A percentile compares a stretch with the other conserved stretches of the same genome.
phyloP scores from a whole-genome alignment of 1,139 yeast genomes.

The Geotrichum citri-aurantii region DNA sequence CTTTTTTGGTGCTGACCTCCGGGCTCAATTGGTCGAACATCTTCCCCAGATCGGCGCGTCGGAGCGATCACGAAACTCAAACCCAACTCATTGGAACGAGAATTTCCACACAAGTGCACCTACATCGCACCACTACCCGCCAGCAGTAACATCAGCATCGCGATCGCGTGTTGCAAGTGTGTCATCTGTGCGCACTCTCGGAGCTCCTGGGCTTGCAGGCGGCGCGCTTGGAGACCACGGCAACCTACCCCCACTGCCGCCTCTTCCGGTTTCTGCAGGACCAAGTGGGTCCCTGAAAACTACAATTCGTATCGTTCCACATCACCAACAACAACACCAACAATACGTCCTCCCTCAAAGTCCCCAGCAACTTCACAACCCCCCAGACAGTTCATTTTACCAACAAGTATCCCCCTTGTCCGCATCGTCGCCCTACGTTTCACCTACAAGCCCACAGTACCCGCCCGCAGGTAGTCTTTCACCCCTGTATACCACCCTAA shows the following conservation, averaged over 20 bases:
- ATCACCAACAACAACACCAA: conserved; percentile 5
- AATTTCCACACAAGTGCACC: background rate
- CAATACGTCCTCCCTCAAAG: background rate
- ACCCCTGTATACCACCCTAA: conserved; percentile 2
- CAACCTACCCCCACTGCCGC: background rate
- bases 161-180: background rate
- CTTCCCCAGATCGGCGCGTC: background rate
- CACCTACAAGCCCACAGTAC: conserved; percentile 19
- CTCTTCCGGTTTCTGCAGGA: background rate
- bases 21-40: background rate
- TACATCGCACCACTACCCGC: background rate
- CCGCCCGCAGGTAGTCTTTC: conserved; percentile 18
- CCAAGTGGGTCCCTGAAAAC: background rate
- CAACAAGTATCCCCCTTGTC: conserved; percentile 11
- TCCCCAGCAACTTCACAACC: background rate
- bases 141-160: background rate
- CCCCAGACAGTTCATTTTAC: background rate
- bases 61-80: background rate
- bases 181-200: background rate
- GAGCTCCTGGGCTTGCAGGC: background rate
- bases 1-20: background rate
- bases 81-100: background rate
- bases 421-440: conserved; percentile 4
- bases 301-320: background rate
- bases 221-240: background rate